Evolutionary conservation across 768 basidiomycete genomes (phyloP).

Genomic region (Collybiopsis confluens): DNA sequence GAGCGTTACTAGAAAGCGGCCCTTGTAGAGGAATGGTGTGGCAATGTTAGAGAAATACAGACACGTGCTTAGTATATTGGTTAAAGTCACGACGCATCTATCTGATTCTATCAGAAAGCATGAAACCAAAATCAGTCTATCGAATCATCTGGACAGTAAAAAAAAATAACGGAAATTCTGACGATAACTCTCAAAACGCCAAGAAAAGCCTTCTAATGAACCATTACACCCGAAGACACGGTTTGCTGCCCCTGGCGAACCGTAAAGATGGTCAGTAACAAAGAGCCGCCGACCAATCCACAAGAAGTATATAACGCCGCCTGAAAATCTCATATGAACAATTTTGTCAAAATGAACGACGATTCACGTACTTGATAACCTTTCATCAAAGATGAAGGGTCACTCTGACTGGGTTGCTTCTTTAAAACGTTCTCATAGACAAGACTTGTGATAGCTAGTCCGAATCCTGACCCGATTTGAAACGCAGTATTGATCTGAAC

Average conservation of each 20-base stretch:
- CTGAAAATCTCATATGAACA: too few relatives aligned
- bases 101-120: too few relatives aligned
- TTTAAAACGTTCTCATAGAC: conserved; percentile 10
- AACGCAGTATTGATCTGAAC: conserved; percentile 8
- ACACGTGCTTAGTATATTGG: too few relatives aligned
- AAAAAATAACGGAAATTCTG: too few relatives aligned
- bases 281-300: conserved; percentile 7
- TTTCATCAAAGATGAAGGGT: conserved; percentile 8
- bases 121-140: too few relatives aligned
- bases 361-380: conserved; percentile 6
- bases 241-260: conserved; percentile 7
- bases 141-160: too few relatives aligned
- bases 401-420: neutral
- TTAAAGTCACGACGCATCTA: too few relatives aligned
- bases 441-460: conserved; percentile 8
- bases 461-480: conserved; percentile 9
- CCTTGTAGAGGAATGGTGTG: too few relatives aligned
- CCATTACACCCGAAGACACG: conserved; percentile 5
- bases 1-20: too few relatives aligned
- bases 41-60: too few relatives aligned
- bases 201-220: conserved; percentile 9
- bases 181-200: too few relatives aligned
- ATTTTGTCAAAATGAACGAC: neutral
- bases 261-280: conserved; percentile 5
- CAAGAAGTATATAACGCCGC: conserved; percentile 9